These are phyloP conservation scores for Rhynchospora pubera DNA, from an alignment of 176 grass and related monocot genomes.

Conservation along the genomic window DNA sequence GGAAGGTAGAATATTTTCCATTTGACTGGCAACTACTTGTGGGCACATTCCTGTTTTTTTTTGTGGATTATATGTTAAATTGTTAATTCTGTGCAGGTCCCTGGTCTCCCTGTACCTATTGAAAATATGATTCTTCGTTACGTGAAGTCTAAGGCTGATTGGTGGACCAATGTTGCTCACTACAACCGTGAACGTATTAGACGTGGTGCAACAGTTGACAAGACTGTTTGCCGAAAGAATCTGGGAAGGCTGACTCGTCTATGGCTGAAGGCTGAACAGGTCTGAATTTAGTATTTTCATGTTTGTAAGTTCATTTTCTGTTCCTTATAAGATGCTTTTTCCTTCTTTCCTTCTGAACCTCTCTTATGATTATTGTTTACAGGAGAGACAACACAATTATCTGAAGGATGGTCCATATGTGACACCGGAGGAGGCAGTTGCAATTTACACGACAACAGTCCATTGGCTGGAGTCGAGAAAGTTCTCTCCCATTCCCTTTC, in stretches of 20 bases:
- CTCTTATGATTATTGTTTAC: not conserved
- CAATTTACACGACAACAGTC: conserved; percentile 95
- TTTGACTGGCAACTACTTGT: not conserved
- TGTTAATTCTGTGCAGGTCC: conserved; percentile 34
- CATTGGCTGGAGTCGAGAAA: conserved; percentile 97
- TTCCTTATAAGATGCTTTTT: not conserved
- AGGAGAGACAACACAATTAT: conserved; percentile 98
- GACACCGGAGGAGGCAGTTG: conserved; percentile 94
- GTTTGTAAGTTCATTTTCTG: not conserved
- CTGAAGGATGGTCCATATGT: conserved; percentile 98
- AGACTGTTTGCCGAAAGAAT: conserved; percentile 96
- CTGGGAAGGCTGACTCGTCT: conserved; percentile 89
- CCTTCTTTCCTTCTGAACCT: not conserved
- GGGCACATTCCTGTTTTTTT: not conserved
- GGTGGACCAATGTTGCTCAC: conserved; percentile 99
- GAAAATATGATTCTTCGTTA: conserved; percentile 99
- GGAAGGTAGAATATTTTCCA: conserved; percentile 48
- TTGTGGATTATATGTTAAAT: not conserved
- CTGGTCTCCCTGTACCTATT: conserved; percentile 82
- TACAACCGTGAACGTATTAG: conserved; percentile 98
- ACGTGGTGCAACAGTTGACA: conserved; percentile 95
- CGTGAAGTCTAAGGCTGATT: conserved; percentile 97
- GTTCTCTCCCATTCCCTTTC: conserved; percentile 92
- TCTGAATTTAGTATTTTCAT: not conserved
- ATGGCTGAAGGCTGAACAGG: conserved; percentile 95